Conservation (phyloP, 2,329 filamentous ascomycete genomes). For the Juglanconis oblonga region DNA sequence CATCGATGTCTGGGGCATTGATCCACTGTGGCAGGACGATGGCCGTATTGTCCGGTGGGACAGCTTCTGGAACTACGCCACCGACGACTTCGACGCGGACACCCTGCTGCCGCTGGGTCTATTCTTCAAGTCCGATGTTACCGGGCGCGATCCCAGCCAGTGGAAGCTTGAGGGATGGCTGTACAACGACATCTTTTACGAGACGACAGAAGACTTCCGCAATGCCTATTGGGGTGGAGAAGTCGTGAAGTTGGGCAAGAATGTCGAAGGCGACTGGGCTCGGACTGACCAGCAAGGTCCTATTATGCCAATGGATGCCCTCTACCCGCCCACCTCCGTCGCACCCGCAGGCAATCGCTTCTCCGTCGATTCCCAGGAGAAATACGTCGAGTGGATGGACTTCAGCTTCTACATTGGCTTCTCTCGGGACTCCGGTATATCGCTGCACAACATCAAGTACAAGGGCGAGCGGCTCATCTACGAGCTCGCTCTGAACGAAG, state of each 20-base stretch:
- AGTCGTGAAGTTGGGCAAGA: conserved; percentile 45
- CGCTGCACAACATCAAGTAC: conserved; percentile 50
- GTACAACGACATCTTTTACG: conserved; percentile 53
- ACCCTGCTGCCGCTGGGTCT: conserved; percentile 45
- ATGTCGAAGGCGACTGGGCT: conserved; percentile 46
- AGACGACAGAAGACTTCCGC: conserved; percentile 45
- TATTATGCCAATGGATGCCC: conserved; percentile 31
- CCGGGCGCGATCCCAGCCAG: conserved; percentile 45
- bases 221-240: conserved; percentile 37
- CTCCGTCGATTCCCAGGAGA: conserved; percentile 37
- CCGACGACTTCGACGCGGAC: conserved; percentile 37
- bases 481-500: conserved; percentile 54
- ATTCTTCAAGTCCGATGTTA: conserved; percentile 44
- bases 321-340: conserved; percentile 35
- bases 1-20: conserved; percentile 37
- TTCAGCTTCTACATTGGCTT: conserved; percentile 52
- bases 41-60: conserved; percentile 46
- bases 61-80: conserved; percentile 39
- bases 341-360: conserved; percentile 39
- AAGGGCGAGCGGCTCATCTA: conserved; percentile 55
- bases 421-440: conserved; percentile 44
- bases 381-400: conserved; percentile 50
- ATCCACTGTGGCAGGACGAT: conserved; percentile 39
- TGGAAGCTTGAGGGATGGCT: conserved; percentile 53
- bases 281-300: conserved; percentile 38